Percentiles rank a stretch among this genome's conserved stretches.
These are phyloP conservation scores for Otatea glauca DNA, from an alignment of 176 grass and related monocot species.

Conservation along the genomic window DNA sequence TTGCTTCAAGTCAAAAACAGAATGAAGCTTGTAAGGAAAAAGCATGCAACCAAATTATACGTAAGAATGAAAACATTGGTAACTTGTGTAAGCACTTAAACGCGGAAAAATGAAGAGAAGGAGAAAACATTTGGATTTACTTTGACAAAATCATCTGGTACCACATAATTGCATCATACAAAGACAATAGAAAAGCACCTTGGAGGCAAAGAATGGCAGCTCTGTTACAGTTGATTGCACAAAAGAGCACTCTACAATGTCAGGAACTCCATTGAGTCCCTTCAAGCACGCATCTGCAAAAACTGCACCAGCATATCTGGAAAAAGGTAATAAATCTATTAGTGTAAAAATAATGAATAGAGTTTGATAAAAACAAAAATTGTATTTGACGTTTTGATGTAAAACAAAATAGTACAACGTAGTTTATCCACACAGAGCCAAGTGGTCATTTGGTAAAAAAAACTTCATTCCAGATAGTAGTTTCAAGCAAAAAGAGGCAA, in stretches of 20 bases:
- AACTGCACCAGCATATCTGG: constrained; percentile 91
- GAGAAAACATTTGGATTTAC: neutral
- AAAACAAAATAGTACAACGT: neutral
- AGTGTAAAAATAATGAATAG: neutral
- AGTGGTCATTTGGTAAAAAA: neutral
- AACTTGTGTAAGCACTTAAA: neutral
- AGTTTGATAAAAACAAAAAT: neutral
- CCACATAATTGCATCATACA: neutral
- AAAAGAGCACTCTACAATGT: constrained; percentile 87
- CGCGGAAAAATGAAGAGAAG: neutral
- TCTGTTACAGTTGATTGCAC: constrained; percentile 91
- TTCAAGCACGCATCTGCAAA: constrained; percentile 99
- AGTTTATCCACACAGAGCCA: neutral
- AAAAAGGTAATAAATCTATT: neutral
- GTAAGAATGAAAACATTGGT: neutral
- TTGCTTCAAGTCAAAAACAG: neutral
- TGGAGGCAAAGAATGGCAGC: constrained; percentile 97
- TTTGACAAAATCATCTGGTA: constrained; percentile 3
- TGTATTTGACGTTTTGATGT: neutral
- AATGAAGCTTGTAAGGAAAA: neutral
- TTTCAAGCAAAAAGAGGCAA: neutral
- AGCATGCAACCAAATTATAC: neutral
- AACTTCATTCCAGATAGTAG: neutral
- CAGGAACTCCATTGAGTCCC: constrained; percentile 87
- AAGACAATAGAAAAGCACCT: constrained; percentile 48